Evolutionary conservation across 2,329 filamentous ascomycete genomes (phyloP), one percentile per base, ranked within the genome.

Genomic region (Pleurostoma richardsiae): DNA sequence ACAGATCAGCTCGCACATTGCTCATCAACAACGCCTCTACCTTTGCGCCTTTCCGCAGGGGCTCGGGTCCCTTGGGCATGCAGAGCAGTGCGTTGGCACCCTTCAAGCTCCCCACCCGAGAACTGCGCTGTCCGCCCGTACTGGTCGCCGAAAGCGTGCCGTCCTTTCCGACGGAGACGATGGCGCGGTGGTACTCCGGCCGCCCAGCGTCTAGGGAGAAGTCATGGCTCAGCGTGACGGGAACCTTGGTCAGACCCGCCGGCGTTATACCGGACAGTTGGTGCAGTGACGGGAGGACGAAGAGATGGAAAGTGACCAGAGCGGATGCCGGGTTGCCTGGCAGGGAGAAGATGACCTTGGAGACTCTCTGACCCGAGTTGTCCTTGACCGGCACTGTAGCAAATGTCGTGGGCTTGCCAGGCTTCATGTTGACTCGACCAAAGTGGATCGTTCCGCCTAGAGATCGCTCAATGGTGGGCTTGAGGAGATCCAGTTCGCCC

Each of bases 401-500:
- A 64, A 99, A 99, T 0, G 94, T 99, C 0, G 91, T 96, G 3
- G 94, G 94, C 67, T 97, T 99, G 4, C 94, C 94, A 0, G 94
- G 94, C 71, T 99, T 99, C 94, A 99, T 97, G 46, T 86, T 81
- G 3, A 99, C 94, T 3, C 94, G 86, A 28, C 94, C 94, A 57
- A 99, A 99, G 66, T 96, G 94, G 54, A 99, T 96, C 0, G 85
- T 94, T 6, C 94, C 94, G 47, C 90, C 90, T 1, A 99, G 79
- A 2, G 83, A 77, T 39, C 92, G 85, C 71, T 97, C 94, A 57
- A 99, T 88, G 0, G 92, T 97, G 0, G 94, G 92, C 64, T 99
- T 99, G 26, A 99, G 80, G 6, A 99, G 83, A 65, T 99, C 94
- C 3, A 96, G 82, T 68, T 99, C 94, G 47, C 94, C 94, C 94